Evolutionary conservation across 2,329 filamentous ascomycete species (phyloP).

Genomic region (Fusarium avenaceum): DNA sequence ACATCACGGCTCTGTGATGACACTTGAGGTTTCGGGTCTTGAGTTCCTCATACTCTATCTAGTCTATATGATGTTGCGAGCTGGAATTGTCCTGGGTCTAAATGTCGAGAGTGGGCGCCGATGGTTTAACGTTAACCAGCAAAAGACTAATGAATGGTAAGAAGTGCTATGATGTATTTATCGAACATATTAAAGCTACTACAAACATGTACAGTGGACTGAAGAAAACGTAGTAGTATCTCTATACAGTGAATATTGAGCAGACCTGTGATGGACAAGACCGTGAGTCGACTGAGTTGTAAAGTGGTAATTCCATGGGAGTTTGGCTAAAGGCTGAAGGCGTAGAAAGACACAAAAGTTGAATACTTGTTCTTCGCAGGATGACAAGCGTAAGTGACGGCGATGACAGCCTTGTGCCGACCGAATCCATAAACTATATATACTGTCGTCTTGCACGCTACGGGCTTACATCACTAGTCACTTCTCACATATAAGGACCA

Average conservation of each 20-base stretch:
- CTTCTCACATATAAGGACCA: background rate
- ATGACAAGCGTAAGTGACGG: background rate
- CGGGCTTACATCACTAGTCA: background rate
- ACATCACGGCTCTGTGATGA: background rate
- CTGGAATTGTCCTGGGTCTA: constrained; percentile 5
- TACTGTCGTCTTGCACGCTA: background rate
- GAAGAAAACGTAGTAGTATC: no score
- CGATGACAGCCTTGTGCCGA: background rate
- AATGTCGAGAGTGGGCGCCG: background rate
- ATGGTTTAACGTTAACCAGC: no score
- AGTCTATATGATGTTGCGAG: background rate
- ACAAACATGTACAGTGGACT: no score
- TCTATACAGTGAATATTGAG: no score
- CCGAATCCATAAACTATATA: background rate
- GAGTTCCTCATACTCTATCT: no score
- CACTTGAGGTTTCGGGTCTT: background rate
- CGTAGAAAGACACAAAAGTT: no score
- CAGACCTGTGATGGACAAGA: background rate
- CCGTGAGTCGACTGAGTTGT: background rate
- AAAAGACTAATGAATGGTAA: no score
- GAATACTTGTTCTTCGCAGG: no score
- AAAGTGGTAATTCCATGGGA: background rate
- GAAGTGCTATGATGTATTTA: no score
- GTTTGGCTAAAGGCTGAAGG: no score
- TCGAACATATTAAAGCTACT: no score